These are phyloP conservation scores for Primulina tabacum DNA, from an alignment of 257 asterid genomes.

Conservation along the genomic window DNA sequence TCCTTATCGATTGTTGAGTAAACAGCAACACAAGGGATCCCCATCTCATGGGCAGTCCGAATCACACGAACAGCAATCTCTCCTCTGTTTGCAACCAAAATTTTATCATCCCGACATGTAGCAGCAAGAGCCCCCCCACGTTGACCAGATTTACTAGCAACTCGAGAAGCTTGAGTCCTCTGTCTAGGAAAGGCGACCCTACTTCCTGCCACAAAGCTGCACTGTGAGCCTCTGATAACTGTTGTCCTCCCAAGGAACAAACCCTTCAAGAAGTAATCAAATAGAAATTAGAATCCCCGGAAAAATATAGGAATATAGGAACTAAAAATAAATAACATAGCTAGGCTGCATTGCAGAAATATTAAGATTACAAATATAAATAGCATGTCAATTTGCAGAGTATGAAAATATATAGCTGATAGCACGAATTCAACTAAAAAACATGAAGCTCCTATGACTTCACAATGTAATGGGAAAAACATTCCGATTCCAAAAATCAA, in stretches of 20 bases:
- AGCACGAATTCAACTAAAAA: background rate
- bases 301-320: background rate
- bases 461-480: background rate
- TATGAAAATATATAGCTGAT: background rate
- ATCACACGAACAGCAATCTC: conserved; percentile 98
- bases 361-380: background rate
- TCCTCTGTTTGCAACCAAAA: conserved; percentile 95
- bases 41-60: conserved; percentile 99
- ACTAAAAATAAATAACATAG: background rate
- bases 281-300: conserved; percentile 15
- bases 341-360: conserved; percentile 1
- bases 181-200: conserved; percentile 59
- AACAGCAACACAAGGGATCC: conserved; percentile 97
- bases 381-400: background rate
- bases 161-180: conserved; percentile 44
- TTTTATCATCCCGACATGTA: conserved; percentile 67
- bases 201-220: conserved; percentile 72
- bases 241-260: conserved; percentile 52
- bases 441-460: background rate
- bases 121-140: conserved; percentile 65
- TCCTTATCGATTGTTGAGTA: conserved; percentile 95
- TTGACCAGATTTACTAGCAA: conserved; percentile 46
- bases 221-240: conserved; percentile 68
- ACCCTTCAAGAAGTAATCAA: conserved; percentile 43
- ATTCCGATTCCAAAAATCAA: background rate